Evolutionary conservation across 2,329 filamentous ascomycete species (phyloP).

Genomic region (Exophiala dermatitidis): DNA sequence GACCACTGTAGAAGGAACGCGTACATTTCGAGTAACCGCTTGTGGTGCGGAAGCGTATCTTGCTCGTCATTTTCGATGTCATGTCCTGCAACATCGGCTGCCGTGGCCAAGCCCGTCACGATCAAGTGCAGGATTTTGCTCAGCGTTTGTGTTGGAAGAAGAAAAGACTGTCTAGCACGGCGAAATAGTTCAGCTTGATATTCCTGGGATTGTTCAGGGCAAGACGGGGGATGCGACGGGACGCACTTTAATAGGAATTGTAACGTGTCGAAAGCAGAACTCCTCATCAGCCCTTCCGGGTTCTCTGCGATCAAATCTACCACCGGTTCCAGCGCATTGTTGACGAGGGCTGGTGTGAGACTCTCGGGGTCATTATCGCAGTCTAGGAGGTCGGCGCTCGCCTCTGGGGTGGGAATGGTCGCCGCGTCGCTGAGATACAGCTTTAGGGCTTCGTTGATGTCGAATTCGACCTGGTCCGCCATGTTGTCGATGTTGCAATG

Average conservation of each 20-base stretch:
- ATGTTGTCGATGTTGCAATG: slow-evolving; percentile 39
- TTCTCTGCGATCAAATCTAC: slow-evolving; percentile 87
- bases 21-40: slow-evolving; percentile 85
- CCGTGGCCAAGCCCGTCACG: slow-evolving; percentile 74
- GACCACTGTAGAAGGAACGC: slow-evolving; percentile 94
- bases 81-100: slow-evolving; percentile 76
- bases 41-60: slow-evolving; percentile 77
- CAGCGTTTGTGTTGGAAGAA: slow-evolving; percentile 71
- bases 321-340: slow-evolving; percentile 81
- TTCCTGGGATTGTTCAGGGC: slow-evolving; percentile 30
- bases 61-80: slow-evolving; percentile 91
- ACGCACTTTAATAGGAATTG: slow-evolving; percentile 96
- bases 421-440: slow-evolving; percentile 91
- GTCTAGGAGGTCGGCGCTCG: slow-evolving; percentile 72
- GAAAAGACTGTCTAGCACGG: slow-evolving; percentile 68
- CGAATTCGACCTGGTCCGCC: slow-evolving; percentile 65
- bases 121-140: slow-evolving; percentile 91
- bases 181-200: slow-evolving; percentile 57
- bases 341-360: slow-evolving; percentile 70
- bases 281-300: slow-evolving; percentile 76
- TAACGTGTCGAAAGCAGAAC: slow-evolving; percentile 78
- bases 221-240: slow-evolving; percentile 38
- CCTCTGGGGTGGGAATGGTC: slow-evolving; percentile 76
- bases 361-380: slow-evolving; percentile 88
- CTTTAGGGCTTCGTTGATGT: slow-evolving; percentile 95